phyloP scores from a whole-genome alignment of 2,329 filamentous ascomycete genomes.

The Trichoderma sp. region DNA sequence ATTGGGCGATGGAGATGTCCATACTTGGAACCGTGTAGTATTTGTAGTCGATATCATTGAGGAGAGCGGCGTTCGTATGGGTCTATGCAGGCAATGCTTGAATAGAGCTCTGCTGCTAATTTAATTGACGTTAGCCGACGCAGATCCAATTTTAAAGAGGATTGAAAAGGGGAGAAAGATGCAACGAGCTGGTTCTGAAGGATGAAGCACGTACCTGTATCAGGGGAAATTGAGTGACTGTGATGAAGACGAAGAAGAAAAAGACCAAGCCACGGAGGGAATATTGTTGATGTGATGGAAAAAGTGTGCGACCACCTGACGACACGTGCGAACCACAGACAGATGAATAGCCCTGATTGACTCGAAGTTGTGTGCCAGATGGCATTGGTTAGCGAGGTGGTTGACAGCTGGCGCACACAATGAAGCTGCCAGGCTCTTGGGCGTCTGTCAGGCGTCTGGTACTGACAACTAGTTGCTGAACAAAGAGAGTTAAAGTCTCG shows the following conservation, averaged over 20 bases:
- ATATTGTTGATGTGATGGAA: background rate
- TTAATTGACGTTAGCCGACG: background rate
- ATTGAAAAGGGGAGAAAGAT: background rate
- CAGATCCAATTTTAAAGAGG: background rate
- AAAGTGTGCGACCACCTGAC: background rate
- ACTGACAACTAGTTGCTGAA: background rate
- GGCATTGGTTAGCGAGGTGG: background rate
- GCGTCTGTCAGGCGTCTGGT: background rate
- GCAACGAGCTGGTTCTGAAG: background rate
- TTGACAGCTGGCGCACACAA: background rate
- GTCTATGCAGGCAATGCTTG: background rate
- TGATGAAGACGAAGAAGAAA: background rate
- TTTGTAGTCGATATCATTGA: background rate
- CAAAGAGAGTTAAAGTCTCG: background rate
- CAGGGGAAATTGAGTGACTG: background rate
- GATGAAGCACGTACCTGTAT: background rate
- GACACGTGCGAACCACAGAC: background rate
- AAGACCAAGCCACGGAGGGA: background rate
- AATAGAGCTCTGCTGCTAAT: background rate
- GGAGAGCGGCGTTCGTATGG: background rate
- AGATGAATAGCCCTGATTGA: background rate
- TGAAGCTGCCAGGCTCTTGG: background rate
- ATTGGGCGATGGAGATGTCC: background rate
- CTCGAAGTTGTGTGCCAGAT: background rate
- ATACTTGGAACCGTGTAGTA: background rate